Conservation (phyloP, 495 filamentous ascomycete species). For the Apiosordaria backusii region DNA sequence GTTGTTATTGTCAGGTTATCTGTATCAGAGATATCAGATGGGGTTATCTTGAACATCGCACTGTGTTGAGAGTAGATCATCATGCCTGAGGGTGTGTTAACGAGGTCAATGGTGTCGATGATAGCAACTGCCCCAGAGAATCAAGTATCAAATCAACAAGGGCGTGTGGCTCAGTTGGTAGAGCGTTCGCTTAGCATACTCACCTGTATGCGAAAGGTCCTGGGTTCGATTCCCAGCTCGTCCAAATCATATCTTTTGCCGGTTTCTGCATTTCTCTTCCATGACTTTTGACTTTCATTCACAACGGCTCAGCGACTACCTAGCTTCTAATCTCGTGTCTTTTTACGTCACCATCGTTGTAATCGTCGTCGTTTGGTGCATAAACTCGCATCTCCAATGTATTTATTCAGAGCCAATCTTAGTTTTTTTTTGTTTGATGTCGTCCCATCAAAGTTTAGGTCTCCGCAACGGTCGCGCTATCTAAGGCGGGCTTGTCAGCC, state of each 20-base stretch:
- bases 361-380: background rate
- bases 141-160: background rate
- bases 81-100: background rate
- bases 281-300: background rate
- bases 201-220: constrained; percentile 26
- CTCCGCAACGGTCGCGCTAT: background rate
- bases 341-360: background rate
- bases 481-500: background rate
- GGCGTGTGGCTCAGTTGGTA: constrained; percentile 28
- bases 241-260: constrained; percentile 12
- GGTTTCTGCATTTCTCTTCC: background rate
- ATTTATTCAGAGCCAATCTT: background rate
- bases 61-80: background rate
- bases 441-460: background rate
- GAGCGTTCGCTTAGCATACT: constrained; percentile 31
- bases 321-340: no score
- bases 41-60: background rate
- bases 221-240: constrained; percentile 30
- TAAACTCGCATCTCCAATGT: background rate
- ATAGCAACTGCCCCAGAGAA: background rate
- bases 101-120: background rate
- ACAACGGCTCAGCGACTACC: no score
- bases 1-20: background rate
- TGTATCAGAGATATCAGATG: background rate
- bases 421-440: background rate